phyloP scores from a whole-genome alignment of 192 early-diverging fungal species.

The Coemansia sp. region DNA sequence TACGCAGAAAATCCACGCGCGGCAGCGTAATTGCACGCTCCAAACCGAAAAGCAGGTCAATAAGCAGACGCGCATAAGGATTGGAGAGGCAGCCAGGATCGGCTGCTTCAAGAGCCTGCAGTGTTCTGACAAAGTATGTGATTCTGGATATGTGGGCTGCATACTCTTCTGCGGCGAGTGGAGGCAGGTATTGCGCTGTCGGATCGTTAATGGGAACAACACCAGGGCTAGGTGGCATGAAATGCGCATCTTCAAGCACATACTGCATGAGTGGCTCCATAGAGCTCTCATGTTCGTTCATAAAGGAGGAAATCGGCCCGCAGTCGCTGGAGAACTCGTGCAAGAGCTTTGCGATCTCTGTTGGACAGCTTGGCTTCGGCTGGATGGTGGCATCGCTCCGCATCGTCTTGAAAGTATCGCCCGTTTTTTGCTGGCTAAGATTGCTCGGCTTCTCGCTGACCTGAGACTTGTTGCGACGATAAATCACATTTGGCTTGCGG shows the following conservation, averaged over 20 bases:
- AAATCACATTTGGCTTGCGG: conserved; percentile 25
- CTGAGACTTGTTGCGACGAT: conserved; percentile 18
- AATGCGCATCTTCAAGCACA: conserved; percentile 24
- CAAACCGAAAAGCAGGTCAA: conserved; percentile 43
- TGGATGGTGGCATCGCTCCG: not conserved
- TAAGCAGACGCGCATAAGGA: conserved; percentile 33
- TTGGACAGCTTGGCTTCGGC: conserved; percentile 3
- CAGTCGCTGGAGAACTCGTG: conserved; percentile 13
- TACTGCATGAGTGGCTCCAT: conserved; percentile 31
- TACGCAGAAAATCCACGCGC: conserved; percentile 37
- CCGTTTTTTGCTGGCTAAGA: not conserved
- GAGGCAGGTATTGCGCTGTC: conserved; percentile 31
- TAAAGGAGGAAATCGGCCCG: conserved; percentile 30
- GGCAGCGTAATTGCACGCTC: conserved; percentile 38
- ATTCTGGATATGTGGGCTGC: conserved; percentile 29
- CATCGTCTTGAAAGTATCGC: not conserved
- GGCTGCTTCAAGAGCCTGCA: conserved; percentile 40
- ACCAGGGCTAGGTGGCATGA: conserved; percentile 14
- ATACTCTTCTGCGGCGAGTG: conserved; percentile 44
- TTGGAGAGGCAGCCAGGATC: conserved; percentile 38
- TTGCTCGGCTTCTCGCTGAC: conserved; percentile 19
- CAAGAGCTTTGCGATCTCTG: conserved; percentile 23
- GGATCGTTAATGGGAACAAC: conserved; percentile 28
- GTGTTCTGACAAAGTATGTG: conserved; percentile 33
- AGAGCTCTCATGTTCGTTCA: conserved; percentile 17